Base-by-base conservation (phyloP, 306 rosid species). In the Potentilla sterilis region DNA sequence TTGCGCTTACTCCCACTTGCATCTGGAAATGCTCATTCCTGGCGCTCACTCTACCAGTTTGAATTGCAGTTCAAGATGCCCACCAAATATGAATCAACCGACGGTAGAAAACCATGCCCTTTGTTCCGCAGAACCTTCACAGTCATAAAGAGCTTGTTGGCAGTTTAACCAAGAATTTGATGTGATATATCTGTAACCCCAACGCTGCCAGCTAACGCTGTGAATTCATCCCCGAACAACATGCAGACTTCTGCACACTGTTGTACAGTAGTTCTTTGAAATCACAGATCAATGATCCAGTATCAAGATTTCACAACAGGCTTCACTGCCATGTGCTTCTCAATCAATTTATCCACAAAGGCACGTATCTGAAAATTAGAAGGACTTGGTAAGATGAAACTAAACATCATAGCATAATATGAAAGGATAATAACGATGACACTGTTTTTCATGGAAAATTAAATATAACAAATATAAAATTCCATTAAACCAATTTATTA, bases 311-410 rank as follows among this genome's bases (percentile, higher is more conserved):
- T 92, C 81, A 19, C 51, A 67, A 54, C 78, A 7, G 91, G 78
- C 80, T 87, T 89, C 34, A 37, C 65, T 46, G 83, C 81, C 97
- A 88, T 89, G 85, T 95, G 92, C 85, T 89, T 95, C 85, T 90
- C 97, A 67, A 92, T 90, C 86, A 96, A 85, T 80, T 78, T 83
- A 81, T 96, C 99, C 81, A 95, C 97, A 85, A 92, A 95, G 57
- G 99, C 83, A 74, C 96, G 99, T 58, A 88, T 89, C 96, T 95
- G 97, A 89, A 90, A 16, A 69, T 74, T 59, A 72, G 65, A 16
- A 41, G 77, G 64, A 75, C 78, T 68, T 77, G 63, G 82, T 81
- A 66, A 78, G 79, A 66, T 14, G 81, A 82, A 42, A 49, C 41
- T 73, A 63, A 38, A 65, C 72, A 71, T 55, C 77, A 61, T 47